Base-by-base conservation (phyloP, 495 filamentous ascomycete genomes). In the Xanthoparmelia taractica region DNA sequence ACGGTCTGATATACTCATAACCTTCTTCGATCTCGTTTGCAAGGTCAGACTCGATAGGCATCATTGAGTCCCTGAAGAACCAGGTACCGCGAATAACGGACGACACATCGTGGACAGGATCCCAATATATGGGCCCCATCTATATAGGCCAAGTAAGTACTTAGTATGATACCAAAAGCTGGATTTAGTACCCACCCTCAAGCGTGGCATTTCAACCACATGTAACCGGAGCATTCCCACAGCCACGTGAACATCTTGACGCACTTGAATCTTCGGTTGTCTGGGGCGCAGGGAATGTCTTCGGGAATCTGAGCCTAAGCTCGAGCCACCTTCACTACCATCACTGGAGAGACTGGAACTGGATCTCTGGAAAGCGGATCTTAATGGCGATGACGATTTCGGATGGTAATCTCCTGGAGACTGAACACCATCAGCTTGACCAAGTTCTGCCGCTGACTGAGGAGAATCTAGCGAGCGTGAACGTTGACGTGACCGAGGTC, bases 101-200 rank as follows among this genome's bases (percentile, higher is more conserved):
- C 12, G 90, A 87, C 20, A 96, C 82, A 70, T 98, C 94, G 66
- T 96, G 89, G 27, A 97, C 81, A n/a, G 94, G 93, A 40, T 86
- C 91, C 94, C 94, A 98, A 69, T 98, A 98, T 47, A 97, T 97
- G 0, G 94, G 94, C 72, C 92, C 88, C 92, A 98, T 97, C 75
- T 89, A 87, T 73, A 10, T 75, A 72, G 18, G 79, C 80, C n/a
- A 86, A 70, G 36, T 80, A 73, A 7, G 85, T 81, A 79, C 23
- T 23, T 50, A 43, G 20, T 6, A 1, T n/a, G 8, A n/a, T 50
- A 12, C n/a, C 29, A 33, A 56, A 17, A 0, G 18, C 18, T 38
- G 57, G 25, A 57, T 41, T 36, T 7, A 25, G 0, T 68, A 58
- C 69, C 37, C 70, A 80, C 79, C 68, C 78, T 78, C 18, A 84